phyloP scores from a whole-genome alignment of 768 basidiomycete genomes.

The Chlorophyllum brunneum region DNA sequence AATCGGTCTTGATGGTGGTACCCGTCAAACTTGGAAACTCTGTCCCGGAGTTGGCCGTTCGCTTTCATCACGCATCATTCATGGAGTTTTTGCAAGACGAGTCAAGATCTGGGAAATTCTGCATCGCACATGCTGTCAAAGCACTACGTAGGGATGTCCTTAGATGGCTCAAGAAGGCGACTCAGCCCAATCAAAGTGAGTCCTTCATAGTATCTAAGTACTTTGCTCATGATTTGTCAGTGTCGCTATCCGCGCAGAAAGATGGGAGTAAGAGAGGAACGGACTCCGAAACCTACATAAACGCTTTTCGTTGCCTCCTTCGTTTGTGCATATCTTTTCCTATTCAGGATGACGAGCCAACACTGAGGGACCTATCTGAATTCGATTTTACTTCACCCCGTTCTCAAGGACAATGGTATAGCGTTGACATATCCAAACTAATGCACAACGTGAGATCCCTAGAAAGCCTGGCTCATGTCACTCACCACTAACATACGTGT shows the following conservation, averaged over 20 bases:
- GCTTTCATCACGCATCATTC: constrained; percentile 6
- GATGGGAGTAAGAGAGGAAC: not conserved
- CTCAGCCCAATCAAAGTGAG: not conserved
- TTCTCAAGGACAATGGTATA: not conserved
- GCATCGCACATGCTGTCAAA: not conserved
- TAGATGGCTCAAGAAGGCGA: not conserved
- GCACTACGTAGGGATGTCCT: not conserved
- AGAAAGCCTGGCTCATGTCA: too few relatives aligned
- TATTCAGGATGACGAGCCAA: not conserved
- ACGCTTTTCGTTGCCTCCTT: not conserved
- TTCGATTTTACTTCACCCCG: not conserved
- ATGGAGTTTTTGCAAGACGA: constrained; percentile 1
- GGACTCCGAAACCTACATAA: not conserved
- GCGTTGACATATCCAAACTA: not conserved
- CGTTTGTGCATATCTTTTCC: not conserved
- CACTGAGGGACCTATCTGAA: not conserved
- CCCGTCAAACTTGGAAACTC: not conserved
- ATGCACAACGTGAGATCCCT: not conserved
- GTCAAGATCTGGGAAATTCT: not conserved
- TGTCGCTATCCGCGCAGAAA: not conserved
- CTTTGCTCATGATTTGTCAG: not conserved
- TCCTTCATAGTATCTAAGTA: too few relatives aligned
- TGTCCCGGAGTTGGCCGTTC: not conserved
- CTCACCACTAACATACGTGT: too few relatives aligned
- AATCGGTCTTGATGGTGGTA: not conserved